Conservation (phyloP, 176 grass and related monocot species). For the Oryza officinalis region DNA sequence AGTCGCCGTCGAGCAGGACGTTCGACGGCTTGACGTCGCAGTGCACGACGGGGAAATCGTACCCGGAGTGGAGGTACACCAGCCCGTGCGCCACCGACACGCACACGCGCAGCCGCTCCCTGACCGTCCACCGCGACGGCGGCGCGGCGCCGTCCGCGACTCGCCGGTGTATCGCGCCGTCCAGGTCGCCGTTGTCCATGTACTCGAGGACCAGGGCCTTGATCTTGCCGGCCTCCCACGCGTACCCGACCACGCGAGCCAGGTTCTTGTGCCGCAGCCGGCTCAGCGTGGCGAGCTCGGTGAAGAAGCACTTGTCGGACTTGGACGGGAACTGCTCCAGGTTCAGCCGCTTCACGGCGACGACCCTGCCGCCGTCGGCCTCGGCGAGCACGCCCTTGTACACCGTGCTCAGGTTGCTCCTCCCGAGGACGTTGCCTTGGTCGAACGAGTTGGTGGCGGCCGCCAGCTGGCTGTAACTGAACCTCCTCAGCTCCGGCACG, state of each 20-base stretch:
- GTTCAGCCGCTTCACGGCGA: slow-evolving; percentile 83
- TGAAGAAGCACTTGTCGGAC: slow-evolving; percentile 80
- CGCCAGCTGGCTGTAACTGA: slow-evolving; percentile 56
- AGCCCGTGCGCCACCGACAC: slow-evolving; percentile 73
- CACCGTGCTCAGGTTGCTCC: slow-evolving; percentile 80
- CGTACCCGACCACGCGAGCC: slow-evolving; percentile 74
- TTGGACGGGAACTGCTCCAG: slow-evolving; percentile 82
- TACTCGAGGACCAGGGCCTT: slow-evolving; percentile 87
- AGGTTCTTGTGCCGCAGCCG: slow-evolving; percentile 80
- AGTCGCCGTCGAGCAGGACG: slow-evolving; percentile 68
- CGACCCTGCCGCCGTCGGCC: slow-evolving; percentile 24
- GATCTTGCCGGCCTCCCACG: slow-evolving; percentile 65
- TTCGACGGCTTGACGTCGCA: slow-evolving; percentile 96
- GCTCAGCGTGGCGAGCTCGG: slow-evolving; percentile 65
- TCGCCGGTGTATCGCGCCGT: slow-evolving; percentile 49
- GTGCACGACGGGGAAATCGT: slow-evolving; percentile 80
- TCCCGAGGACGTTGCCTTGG: slow-evolving; percentile 63
- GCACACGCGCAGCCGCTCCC: slow-evolving; percentile 63
- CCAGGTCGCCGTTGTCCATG: slow-evolving; percentile 91
- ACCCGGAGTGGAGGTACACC: slow-evolving; percentile 76
- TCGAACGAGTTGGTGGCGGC: slow-evolving; percentile 59
- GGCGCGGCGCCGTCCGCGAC: not conserved
- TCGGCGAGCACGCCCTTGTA: slow-evolving; percentile 65
- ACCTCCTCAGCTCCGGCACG: slow-evolving; percentile 70
- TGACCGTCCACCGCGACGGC: slow-evolving; percentile 43